Conservation (phyloP, 2,329 filamentous ascomycete species). For the Fusarium agapanthi region DNA sequence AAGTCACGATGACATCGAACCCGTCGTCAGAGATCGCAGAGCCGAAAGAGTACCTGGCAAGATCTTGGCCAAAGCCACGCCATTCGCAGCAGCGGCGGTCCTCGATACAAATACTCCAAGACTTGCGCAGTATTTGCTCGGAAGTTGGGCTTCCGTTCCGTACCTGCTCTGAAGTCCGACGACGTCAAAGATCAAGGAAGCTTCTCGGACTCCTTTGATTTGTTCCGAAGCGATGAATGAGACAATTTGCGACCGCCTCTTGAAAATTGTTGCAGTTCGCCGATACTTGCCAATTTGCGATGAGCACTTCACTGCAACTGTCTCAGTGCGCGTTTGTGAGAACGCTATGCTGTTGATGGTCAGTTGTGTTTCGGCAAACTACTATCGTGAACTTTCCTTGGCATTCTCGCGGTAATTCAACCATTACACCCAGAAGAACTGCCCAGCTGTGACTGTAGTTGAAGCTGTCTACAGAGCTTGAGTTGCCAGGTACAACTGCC, state of each 20-base stretch:
- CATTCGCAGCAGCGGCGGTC: no score
- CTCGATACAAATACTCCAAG: not conserved
- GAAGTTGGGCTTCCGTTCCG: no score
- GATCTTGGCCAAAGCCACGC: not conserved
- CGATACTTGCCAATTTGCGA: not conserved
- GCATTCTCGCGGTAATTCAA: not conserved
- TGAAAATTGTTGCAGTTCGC: accelerated
- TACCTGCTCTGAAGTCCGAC: not conserved
- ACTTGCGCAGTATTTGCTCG: not conserved
- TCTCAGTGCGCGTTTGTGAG: not conserved
- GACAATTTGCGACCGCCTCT: accelerated
- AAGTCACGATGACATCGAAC: not conserved
- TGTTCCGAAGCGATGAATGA: not conserved
- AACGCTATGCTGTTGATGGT: not conserved
- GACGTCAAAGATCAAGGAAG: not conserved
- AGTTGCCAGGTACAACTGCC: no score
- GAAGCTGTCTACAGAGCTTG: not conserved
- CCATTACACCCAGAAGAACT: no score
- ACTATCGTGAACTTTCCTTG: not conserved
- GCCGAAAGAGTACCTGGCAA: not conserved
- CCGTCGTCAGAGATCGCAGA: no score
- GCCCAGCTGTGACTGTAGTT: no score
- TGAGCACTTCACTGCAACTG: accelerated
- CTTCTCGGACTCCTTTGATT: not conserved
- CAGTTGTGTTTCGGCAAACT: not conserved